Evolutionary conservation across 2,329 filamentous ascomycete species (phyloP), one percentile per base, ranked within the genome.

Genomic region (Salinomyces thailandicus): DNA sequence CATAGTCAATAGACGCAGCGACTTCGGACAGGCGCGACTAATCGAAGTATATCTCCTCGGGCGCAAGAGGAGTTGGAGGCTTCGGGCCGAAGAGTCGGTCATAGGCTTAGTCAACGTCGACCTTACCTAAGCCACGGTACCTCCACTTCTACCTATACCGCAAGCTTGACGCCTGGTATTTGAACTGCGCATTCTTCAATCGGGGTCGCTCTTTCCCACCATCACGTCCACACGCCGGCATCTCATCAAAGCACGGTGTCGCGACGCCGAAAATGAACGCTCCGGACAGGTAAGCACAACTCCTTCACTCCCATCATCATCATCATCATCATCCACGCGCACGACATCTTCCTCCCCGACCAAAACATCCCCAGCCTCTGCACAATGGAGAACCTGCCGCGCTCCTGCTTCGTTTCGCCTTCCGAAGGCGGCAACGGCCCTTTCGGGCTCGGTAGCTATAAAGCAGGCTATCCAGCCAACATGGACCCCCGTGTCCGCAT

Each of bases 181-280:
- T n/a, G n/a, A n/a, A n/a, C n/a, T n/a, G n/a, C n/a, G n/a, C n/a
- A n/a, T 19, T 14, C 31, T 20, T n/a, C 36, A 15, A 35, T 31
- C 37, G 20, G 31, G n/a, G 29, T 44, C 42, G 38, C 36, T 39
- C 42, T 29, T 37, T 39, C 42, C 36, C 26, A n/a, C 20, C 34
- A 20, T 19, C 14, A 27, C 11, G 15, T 8, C 14, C 11, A 30
- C 7, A 15, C 27, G 15, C 11, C 27, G 8, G 27, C 27, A 16
- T 15, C 14, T 30, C 11, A 9, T 15, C 2, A 16, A 8, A 12
- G 14, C 27, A 19, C 22, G 32, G 41, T 45, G 42, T 45, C 36
- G 35, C 42, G 45, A 49, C 42, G 37, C 35, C 34, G 30, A 50
- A 49, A 35, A 74, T 73, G 71, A 74, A 74, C 57, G 67, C 67